These are phyloP conservation scores for Talaromyces sp. DNA, from an alignment of 2,329 filamentous ascomycete species.

Conservation along the genomic window DNA sequence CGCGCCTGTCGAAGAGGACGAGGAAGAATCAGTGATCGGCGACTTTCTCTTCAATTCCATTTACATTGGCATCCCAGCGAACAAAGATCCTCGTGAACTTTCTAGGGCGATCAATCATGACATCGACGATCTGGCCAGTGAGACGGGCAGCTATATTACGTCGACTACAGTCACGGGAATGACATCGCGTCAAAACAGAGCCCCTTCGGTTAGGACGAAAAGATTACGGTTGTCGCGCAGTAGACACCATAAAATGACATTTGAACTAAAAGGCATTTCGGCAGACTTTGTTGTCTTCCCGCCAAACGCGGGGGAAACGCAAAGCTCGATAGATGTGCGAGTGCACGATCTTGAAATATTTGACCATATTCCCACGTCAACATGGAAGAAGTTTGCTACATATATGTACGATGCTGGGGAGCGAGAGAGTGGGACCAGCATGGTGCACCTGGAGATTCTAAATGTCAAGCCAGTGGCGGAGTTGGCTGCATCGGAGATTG, in stretches of 20 bases:
- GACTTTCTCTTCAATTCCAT: slow-evolving; percentile 99
- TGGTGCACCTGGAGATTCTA: slow-evolving; percentile 84
- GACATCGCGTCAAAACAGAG: slow-evolving; percentile 32
- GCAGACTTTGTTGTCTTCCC: slow-evolving; percentile 80
- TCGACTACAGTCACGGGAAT: slow-evolving; percentile 53
- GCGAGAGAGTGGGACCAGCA: slow-evolving; percentile 77
- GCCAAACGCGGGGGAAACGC: slow-evolving; percentile 69
- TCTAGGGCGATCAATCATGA: slow-evolving; percentile 80
- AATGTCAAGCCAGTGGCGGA: slow-evolving; percentile 83
- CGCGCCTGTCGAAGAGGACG: slow-evolving; percentile 48
- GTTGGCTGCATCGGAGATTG: slow-evolving; percentile 82
- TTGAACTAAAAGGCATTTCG: slow-evolving; percentile 81
- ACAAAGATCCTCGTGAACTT: slow-evolving; percentile 77
- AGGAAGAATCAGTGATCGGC: slow-evolving; percentile 80
- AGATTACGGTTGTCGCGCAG: slow-evolving; percentile 75
- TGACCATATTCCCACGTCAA: slow-evolving; percentile 90
- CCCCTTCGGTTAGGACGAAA: slow-evolving; percentile 43
- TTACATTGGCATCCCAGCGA: slow-evolving; percentile 87
- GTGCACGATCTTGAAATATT: slow-evolving; percentile 83
- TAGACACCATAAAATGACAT: slow-evolving; percentile 89
- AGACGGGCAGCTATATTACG: slow-evolving; percentile 83
- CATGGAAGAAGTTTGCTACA: slow-evolving; percentile 97
- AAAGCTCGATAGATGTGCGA: slow-evolving; percentile 81
- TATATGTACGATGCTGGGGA: slow-evolving; percentile 86
- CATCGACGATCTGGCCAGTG: slow-evolving; percentile 78